A percentile compares a stretch with the other conserved stretches of the same genome.
These are phyloP conservation scores for Zelonia costaricensis DNA, from an alignment of 208 protist genomes.

Conservation along the genomic window DNA sequence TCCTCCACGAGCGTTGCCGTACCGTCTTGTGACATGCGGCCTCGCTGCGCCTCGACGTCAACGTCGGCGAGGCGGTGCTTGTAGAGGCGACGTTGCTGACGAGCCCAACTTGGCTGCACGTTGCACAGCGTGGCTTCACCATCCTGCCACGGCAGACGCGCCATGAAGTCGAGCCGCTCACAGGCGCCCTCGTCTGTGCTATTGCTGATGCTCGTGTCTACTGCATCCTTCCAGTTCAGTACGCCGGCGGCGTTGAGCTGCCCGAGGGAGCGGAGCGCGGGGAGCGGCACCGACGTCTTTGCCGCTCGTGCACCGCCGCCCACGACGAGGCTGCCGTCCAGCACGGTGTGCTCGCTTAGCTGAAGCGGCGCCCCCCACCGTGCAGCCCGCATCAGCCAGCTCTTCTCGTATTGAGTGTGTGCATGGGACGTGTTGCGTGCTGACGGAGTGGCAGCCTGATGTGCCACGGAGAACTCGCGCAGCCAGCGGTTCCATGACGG, in stretches of 20 bases:
- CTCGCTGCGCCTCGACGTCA: neutral
- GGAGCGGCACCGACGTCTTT: neutral
- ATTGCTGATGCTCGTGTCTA: neutral
- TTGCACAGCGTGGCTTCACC: constrained; percentile 22
- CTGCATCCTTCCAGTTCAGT: constrained; percentile 8
- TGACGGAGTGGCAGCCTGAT: neutral
- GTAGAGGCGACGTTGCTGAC: constrained; percentile 15
- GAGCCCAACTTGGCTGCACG: constrained; percentile 5
- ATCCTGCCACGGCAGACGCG: neutral
- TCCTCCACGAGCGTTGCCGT: neutral
- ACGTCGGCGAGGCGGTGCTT: constrained; percentile 11
- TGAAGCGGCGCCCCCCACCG: constrained; percentile 1
- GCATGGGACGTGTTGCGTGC: no score
- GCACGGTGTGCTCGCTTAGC: constrained; percentile 19
- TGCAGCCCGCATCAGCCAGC: constrained; percentile 19
- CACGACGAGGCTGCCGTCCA: constrained; percentile 17
- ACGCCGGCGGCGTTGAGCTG: constrained; percentile 24
- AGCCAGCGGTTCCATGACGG: constrained; percentile 51
- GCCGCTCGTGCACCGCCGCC: neutral
- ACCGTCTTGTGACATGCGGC: neutral
- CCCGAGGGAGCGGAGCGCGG: constrained; percentile 14
- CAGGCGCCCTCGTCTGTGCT: neutral
- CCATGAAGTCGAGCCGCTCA: neutral
- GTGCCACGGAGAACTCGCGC: constrained; percentile 17
- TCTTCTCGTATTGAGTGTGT: no score